A percentile compares a stretch with the other conserved stretches of the same genome.
Conservation (phyloP, 352 stramenopile genomes). For the Phytophthora citrophthora region DNA sequence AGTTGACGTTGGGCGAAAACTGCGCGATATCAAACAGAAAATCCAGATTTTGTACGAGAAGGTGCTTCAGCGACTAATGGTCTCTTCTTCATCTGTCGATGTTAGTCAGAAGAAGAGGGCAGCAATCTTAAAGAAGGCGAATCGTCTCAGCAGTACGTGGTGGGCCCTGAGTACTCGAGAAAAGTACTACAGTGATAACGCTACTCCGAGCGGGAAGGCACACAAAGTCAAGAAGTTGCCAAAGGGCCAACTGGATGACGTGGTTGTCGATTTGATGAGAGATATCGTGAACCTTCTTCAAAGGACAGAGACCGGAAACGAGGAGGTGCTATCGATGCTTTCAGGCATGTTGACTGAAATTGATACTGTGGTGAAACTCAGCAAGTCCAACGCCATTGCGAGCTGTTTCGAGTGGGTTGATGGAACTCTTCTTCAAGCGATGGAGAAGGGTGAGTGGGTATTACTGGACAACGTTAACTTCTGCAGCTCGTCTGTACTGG, state of each 20-base stretch:
- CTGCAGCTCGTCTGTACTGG: conserved; percentile 98
- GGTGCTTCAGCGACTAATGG: conserved; percentile 44
- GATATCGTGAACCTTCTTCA: conserved; percentile 50
- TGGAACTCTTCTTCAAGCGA: conserved; percentile 97
- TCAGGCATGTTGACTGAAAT: conserved; percentile 35
- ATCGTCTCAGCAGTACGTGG: conserved; percentile 52
- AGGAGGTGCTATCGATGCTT: conserved; percentile 18
- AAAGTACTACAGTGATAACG: conserved; percentile 43
- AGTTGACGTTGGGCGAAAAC: conserved; percentile 90
- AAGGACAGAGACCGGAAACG: conserved; percentile 9
- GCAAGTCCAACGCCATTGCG: conserved; percentile 65
- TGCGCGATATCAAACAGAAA: conserved; percentile 69
- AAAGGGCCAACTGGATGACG: conserved; percentile 73
- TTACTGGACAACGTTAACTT: conserved; percentile 99
- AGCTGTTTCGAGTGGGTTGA: conserved; percentile 99
- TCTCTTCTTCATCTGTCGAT: conserved; percentile 29
- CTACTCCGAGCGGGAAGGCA: conserved; percentile 18
- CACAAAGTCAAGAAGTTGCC: conserved; percentile 50
- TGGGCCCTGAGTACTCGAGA: conserved; percentile 55
- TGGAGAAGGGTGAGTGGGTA: conserved; percentile 99
- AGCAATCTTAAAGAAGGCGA: conserved; percentile 41
- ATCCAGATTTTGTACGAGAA: conserved; percentile 54
- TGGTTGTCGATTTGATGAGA: conserved; percentile 61
- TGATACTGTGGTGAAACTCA: conserved; percentile 54
- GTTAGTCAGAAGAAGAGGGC: conserved; percentile 36